A percentile compares a stretch with the other conserved stretches of the same genome.
Evolutionary conservation across 805 yeast species (phyloP).

Genomic region (Pichia paraexigua): DNA sequence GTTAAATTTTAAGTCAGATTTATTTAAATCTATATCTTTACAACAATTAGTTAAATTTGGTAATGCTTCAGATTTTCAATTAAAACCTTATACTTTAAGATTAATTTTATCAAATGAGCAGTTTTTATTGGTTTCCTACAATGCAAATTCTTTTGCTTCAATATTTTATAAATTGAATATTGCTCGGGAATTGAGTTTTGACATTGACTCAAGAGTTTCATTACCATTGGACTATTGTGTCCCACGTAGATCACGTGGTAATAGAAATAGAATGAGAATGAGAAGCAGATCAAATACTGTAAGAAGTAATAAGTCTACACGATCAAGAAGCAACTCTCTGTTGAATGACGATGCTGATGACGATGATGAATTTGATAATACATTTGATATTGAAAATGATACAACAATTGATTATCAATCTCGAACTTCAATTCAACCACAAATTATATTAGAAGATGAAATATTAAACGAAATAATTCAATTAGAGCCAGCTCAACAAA

Average conservation of each 20-base stretch:
- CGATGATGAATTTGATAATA: constrained; percentile 10
- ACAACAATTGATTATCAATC: constrained; percentile 1
- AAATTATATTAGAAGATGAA: constrained; percentile 9
- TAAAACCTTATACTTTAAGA: constrained; percentile 26
- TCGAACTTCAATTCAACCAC: constrained; percentile 6
- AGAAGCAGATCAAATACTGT: background rate
- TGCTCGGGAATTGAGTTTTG: constrained; percentile 27
- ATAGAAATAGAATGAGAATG: constrained; percentile 1
- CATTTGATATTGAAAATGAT: constrained; percentile 1
- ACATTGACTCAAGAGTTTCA: constrained; percentile 20
- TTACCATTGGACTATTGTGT: constrained; percentile 24
- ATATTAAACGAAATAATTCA: constrained; percentile 6
- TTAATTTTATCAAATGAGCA: constrained; percentile 23
- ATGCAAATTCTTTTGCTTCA: constrained; percentile 21
- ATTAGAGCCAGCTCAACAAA: constrained; percentile 9
- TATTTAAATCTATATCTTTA: constrained; percentile 19
- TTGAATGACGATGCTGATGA: constrained; percentile 8
- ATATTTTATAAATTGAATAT: constrained; percentile 27
- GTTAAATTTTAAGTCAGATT: constrained; percentile 1
- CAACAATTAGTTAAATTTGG: constrained; percentile 28
- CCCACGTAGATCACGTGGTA: constrained; percentile 21
- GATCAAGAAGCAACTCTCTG: constrained; percentile 7
- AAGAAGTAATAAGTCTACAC: constrained; percentile 2
- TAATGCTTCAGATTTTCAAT: constrained; percentile 24
- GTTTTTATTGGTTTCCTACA: constrained; percentile 22